Evolutionary conservation across 495 filamentous ascomycete species (phyloP).

Genomic region (Penicillium parvum): DNA sequence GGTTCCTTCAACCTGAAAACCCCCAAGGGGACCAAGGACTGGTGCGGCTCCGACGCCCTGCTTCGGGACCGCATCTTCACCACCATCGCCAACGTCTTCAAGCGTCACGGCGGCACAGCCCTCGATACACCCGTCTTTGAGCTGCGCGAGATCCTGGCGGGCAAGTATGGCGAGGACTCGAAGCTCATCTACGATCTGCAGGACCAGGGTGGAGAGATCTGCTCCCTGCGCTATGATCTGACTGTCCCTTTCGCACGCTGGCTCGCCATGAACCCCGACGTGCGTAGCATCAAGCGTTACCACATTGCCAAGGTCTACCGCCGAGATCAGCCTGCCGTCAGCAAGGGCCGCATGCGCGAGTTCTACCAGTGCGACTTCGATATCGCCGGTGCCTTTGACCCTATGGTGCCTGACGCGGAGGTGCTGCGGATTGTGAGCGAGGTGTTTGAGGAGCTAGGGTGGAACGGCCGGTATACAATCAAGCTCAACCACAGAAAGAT

Average conservation of each 20-base stretch:
- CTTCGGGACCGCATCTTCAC: slow-evolving; percentile 70
- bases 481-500: slow-evolving; percentile 97
- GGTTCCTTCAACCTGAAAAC: slow-evolving; percentile 43
- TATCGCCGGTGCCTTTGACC: slow-evolving; percentile 82
- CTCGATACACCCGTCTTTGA: slow-evolving; percentile 86
- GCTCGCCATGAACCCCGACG: slow-evolving; percentile 75
- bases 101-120: slow-evolving; percentile 80
- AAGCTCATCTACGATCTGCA: slow-evolving; percentile 87
- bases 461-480: slow-evolving; percentile 69
- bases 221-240: slow-evolving; percentile 83
- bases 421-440: slow-evolving; percentile 79
- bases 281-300: slow-evolving; percentile 78
- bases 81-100: slow-evolving; percentile 79
- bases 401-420: slow-evolving; percentile 97
- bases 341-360: slow-evolving; percentile 88
- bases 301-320: slow-evolving; percentile 88
- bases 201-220: slow-evolving; percentile 82
- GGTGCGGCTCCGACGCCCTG: slow-evolving; percentile 30
- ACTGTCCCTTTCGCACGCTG: slow-evolving; percentile 88
- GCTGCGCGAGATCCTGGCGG: slow-evolving; percentile 71
- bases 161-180: slow-evolving; percentile 89
- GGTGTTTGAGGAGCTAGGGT: slow-evolving; percentile 76
- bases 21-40: slow-evolving; percentile 48
- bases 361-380: slow-evolving; percentile 99
- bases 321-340: slow-evolving; percentile 76